These are phyloP conservation scores for Dendrobium officinale DNA, from an alignment of 106 monocot species.

Conservation along the genomic window DNA sequence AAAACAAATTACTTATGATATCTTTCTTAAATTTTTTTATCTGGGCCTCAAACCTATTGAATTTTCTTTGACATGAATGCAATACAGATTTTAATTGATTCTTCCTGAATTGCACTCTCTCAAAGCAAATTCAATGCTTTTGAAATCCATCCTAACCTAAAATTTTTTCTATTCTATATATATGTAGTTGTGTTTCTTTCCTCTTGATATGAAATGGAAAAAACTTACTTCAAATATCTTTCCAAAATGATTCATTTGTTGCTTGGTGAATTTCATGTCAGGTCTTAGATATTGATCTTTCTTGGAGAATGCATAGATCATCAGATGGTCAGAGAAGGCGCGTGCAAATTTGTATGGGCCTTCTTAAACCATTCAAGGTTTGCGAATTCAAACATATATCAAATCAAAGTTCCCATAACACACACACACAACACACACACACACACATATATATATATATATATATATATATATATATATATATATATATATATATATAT, in stretches of 20 bases:
- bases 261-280: slow-evolving; percentile 12
- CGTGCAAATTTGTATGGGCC: slow-evolving; percentile 98
- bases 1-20: not conserved
- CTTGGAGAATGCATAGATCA: slow-evolving; percentile 88
- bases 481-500: too few relatives aligned
- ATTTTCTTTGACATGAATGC: too few relatives aligned
- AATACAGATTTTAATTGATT: not conserved
- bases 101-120: not conserved
- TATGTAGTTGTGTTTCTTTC: not conserved
- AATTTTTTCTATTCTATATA: not conserved
- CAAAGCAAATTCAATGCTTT: not conserved
- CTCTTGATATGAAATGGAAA: not conserved
- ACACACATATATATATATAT: too few relatives aligned
- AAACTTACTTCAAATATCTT: not conserved
- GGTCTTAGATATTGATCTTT: slow-evolving; percentile 88
- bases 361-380: slow-evolving; percentile 87
- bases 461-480: too few relatives aligned
- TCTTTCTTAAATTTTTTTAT: too few relatives aligned
- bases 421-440: too few relatives aligned
- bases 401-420: too few relatives aligned
- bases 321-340: slow-evolving; percentile 93
- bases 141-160: too few relatives aligned
- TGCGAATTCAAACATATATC: not conserved
- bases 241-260: not conserved
- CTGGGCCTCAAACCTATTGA: too few relatives aligned